Conservation (phyloP, 805 yeast species). For the Candida nitratophila region DNA sequence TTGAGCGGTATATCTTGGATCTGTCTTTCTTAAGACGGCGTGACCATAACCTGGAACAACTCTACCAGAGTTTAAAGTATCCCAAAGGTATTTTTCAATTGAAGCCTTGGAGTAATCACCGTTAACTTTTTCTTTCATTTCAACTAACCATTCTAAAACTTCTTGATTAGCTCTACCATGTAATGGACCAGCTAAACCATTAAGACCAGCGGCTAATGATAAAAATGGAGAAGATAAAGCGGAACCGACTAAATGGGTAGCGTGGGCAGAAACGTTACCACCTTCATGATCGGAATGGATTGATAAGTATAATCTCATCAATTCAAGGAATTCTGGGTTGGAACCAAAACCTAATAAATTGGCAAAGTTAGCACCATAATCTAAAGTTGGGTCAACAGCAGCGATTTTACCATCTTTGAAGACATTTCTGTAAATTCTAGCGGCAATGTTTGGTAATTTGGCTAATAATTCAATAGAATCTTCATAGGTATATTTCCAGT, state of each 20-base stretch:
- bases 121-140: slow-evolving; percentile 56
- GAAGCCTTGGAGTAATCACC: slow-evolving; percentile 65
- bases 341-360: slow-evolving; percentile 53
- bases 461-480: slow-evolving; percentile 76
- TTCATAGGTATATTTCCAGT: slow-evolving; percentile 80
- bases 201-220: slow-evolving; percentile 74
- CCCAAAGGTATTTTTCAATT: slow-evolving; percentile 74
- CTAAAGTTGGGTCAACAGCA: slow-evolving; percentile 42
- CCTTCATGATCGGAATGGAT: slow-evolving; percentile 89
- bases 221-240: slow-evolving; percentile 75
- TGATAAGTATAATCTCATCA: slow-evolving; percentile 74
- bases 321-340: slow-evolving; percentile 65
- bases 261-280: slow-evolving; percentile 83
- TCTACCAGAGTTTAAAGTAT: slow-evolving; percentile 71
- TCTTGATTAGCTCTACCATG: slow-evolving; percentile 89
- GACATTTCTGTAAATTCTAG: slow-evolving; percentile 77
- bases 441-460: slow-evolving; percentile 74
- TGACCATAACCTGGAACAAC: slow-evolving; percentile 89
- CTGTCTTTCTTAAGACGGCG: slow-evolving; percentile 82
- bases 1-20: slow-evolving; percentile 83
- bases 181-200: slow-evolving; percentile 83
- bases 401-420: slow-evolving; percentile 74
- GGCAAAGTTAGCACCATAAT: slow-evolving; percentile 59
- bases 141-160: slow-evolving; percentile 73
- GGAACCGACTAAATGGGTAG: slow-evolving; percentile 81